Evolutionary conservation across 495 filamentous ascomycete species (phyloP), one percentile per base, ranked within the genome.

Genomic region (Penicillium robsamsonii): DNA sequence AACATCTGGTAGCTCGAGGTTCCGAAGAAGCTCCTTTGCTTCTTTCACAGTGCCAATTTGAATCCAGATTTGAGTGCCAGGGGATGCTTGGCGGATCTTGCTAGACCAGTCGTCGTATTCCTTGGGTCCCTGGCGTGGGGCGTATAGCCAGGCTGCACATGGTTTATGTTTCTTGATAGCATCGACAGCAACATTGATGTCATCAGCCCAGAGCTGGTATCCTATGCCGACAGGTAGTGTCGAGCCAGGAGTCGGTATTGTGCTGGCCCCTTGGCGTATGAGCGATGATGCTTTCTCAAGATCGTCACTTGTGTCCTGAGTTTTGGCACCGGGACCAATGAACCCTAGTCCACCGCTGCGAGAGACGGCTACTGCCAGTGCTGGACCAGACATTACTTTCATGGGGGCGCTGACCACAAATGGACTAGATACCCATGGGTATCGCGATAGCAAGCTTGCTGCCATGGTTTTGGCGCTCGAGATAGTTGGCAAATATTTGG

Each of bases 381-480:
- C 68, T 13, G 84, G 77, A 5, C 83, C 80, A 7, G 88, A 76
- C 61, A 90, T 83, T 27, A 87, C 71, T 42, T 85, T 81, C 87
- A 94, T 91, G 5, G 90, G 90, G 1, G 88, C 89, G 53, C 76
- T 67, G 54, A 83, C 72, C 22, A 94, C 78, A 42, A 92, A 75
- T 1, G 90, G 88, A 12, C 64, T 53, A 2, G 74, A 56, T 27
- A 74, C 79, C 86, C 87, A 92, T 57, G 88, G 84, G 63, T 89
- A 93, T 33, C 48, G 54, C 6, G 57, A 59, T 8, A 65, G 22
- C 24, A 74, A 49, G 27, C 55, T 62, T 15, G 53, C 46, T 6
- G 62, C 43, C 66, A 69, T 69, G 13, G 4, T 33, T 18, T 45
- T 1, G 27, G 4, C 18, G 27, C 24, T 20, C 4, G n/a, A 20